phyloP scores from a whole-genome alignment of 495 filamentous ascomycete genomes.

The Tetracladium setigerum region DNA sequence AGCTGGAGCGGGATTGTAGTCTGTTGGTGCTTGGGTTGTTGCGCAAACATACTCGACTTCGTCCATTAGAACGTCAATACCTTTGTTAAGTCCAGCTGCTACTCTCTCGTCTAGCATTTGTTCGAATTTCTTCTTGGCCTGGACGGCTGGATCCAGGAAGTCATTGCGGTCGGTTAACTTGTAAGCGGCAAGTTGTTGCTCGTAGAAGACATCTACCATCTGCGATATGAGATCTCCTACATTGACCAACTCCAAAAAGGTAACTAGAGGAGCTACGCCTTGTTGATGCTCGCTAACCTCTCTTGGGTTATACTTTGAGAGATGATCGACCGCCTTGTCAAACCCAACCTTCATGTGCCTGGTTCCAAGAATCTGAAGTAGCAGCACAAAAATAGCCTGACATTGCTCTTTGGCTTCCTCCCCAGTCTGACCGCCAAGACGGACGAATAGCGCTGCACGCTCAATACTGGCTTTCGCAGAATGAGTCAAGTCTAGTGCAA shows the following conservation, averaged over 20 bases:
- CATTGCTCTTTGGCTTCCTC: slow-evolving; percentile 86
- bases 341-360: slow-evolving; percentile 90
- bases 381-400: slow-evolving; percentile 74
- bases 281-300: slow-evolving; percentile 62
- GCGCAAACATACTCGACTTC: slow-evolving; percentile 95
- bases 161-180: slow-evolving; percentile 88
- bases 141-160: slow-evolving; percentile 82
- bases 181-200: slow-evolving; percentile 78
- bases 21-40: slow-evolving; percentile 75
- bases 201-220: slow-evolving; percentile 99
- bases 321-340: slow-evolving; percentile 82
- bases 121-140: slow-evolving; percentile 97
- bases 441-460: slow-evolving; percentile 73
- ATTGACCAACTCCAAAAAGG: slow-evolving; percentile 95
- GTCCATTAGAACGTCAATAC: slow-evolving; percentile 96
- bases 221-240: slow-evolving; percentile 97
- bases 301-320: slow-evolving; percentile 85
- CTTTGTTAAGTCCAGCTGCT: slow-evolving; percentile 90
- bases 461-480: slow-evolving; percentile 85
- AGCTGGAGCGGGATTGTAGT: slow-evolving; percentile 67
- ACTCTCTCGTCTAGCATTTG: slow-evolving; percentile 98
- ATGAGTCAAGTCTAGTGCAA: slow-evolving; percentile 84
- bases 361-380: slow-evolving; percentile 75
- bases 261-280: slow-evolving; percentile 86
- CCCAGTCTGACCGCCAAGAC: slow-evolving; percentile 68